Evolutionary conservation across 2,329 filamentous ascomycete genomes (phyloP), one percentile per base, ranked within the genome.

Genomic region (Aspergillus sclerotialis): DNA sequence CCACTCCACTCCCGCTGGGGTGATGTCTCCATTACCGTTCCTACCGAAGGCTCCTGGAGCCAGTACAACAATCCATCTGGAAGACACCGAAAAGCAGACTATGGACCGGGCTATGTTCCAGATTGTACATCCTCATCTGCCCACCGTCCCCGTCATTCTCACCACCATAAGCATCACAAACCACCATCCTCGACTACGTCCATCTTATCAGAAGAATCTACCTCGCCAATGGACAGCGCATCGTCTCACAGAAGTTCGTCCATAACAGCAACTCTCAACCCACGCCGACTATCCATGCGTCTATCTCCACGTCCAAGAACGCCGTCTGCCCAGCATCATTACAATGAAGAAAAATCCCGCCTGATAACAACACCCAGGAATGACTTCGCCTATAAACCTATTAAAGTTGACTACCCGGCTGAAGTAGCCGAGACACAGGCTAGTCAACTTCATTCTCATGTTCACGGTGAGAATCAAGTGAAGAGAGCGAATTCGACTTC

Each of bases 1-100:
- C 50, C 49, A 6, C 50, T 61, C 8, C 59, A 65, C 35, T 40
- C 61, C 32, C 49, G 61, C 36, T 64, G 60, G 59, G 62, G 61
- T 4, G 61, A 65, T 36, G 50, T 53, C 23, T 35, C 46, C 16
- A 64, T 64, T 23, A 56, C 56, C 2, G 55, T 55, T 21, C 62
- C 60, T 5, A 56, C 59, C 15, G 53, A 58, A 23, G 59, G 59
- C 3, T 56, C 60, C 25, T 63, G 60, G 60, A 61, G 52, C 16
- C 58, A 61, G 35, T 50, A 51, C 28, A 40, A 58, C 6, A 50
- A 52, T 31, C 49, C 50, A 14, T 49, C 53, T 38, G 43, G 44
- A n/a, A 29, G 38, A 9, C 40, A 34, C 7, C 42, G 42, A 5
- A 44, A 34, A 9, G 40, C 39, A 11, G 13, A 32, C 3, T 57